Evolutionary conservation across 441 rosid species (phyloP).

Genomic region (Bruguiera hainesii): DNA sequence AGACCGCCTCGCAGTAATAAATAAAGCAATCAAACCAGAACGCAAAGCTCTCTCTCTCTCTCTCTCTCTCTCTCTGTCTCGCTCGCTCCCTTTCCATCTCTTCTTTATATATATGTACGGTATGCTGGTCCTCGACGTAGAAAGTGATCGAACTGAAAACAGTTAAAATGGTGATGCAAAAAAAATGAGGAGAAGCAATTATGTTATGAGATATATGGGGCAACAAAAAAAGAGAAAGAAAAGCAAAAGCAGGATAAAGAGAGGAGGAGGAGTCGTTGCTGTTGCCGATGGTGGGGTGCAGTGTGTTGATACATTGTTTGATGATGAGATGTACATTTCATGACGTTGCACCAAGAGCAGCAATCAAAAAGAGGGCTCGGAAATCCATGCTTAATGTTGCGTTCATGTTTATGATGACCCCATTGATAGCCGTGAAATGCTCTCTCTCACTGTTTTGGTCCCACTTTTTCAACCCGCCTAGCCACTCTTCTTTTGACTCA

Average conservation of each 20-base stretch:
- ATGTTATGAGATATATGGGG: constrained; percentile 5
- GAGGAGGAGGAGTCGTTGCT: neutral
- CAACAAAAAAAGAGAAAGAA: neutral
- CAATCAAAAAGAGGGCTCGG: constrained; percentile 25
- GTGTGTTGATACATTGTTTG: neutral
- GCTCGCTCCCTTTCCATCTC: neutral
- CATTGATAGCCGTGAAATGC: constrained; percentile 18
- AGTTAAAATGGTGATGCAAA: constrained; percentile 6
- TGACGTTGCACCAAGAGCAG: constrained; percentile 6
- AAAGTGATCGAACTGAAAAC: constrained; percentile 10
- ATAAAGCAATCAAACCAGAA: constrained; percentile 33
- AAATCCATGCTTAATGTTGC: constrained; percentile 13
- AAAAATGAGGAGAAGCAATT: neutral
- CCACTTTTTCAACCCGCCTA: constrained; percentile 3
- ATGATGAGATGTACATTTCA: too few species aligned
- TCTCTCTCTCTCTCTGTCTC: neutral
- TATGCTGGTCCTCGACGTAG: constrained; percentile 18
- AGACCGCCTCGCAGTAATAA: constrained; percentile 36
- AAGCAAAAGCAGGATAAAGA: neutral
- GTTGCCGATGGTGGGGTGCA: neutral
- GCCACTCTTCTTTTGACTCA: neutral
- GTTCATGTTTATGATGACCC: constrained; percentile 1
- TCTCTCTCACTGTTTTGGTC: neutral
- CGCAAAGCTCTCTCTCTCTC: constrained; percentile 20
- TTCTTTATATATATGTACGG: constrained; percentile 1